Conservation (phyloP, 176 grass and related monocot species). For the Thinopyrum elongatum region DNA sequence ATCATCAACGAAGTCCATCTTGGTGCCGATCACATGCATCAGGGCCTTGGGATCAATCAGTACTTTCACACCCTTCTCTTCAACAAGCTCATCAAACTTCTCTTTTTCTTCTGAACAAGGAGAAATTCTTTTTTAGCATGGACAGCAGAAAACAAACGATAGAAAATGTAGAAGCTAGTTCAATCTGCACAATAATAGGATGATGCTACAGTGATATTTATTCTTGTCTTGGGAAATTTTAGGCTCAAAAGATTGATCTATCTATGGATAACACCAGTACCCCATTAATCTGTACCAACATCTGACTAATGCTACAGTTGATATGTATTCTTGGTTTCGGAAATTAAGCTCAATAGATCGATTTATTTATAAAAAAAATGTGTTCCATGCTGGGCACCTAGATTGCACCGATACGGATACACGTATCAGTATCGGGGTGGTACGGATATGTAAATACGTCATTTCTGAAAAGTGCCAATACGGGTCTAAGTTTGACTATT, state of each 20-base stretch:
- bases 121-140: slow-evolving; percentile 1
- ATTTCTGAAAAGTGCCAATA: no score
- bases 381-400: neutral
- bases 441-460: no score
- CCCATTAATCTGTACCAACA: neutral
- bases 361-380: neutral
- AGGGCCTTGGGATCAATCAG: slow-evolving; percentile 89
- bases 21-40: slow-evolving; percentile 93
- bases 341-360: neutral
- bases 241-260: neutral
- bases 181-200: neutral
- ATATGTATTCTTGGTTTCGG: neutral
- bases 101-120: slow-evolving; percentile 75
- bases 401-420: no score
- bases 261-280: neutral
- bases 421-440: no score
- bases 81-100: slow-evolving; percentile 79
- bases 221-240: no score
- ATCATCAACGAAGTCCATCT: slow-evolving; percentile 86
- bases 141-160: neutral
- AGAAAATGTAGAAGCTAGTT: neutral
- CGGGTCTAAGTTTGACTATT: no score
- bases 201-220: neutral
- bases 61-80: slow-evolving; percentile 91
- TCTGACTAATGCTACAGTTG: neutral